Evolutionary conservation across 352 stramenopile species (phyloP), one percentile per base, ranked within the genome.

Genomic region (Globisporangium irregulare): DNA sequence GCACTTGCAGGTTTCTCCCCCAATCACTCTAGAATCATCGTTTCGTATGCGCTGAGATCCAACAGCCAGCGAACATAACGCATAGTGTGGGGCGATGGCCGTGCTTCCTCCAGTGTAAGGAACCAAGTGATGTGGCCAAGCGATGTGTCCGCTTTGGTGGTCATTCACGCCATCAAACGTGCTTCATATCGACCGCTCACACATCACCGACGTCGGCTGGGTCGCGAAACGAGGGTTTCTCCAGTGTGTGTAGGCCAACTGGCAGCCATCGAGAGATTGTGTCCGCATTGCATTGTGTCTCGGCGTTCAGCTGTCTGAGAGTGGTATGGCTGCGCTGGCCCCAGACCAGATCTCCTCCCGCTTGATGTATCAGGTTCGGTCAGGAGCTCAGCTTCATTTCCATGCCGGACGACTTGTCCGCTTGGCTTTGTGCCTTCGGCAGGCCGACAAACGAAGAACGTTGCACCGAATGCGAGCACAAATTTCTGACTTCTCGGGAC

Each of bases 371-470:
- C 53, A 18, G 10, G 9, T 14, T 38, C 8, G 27, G 27, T 36
- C 32, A 36, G 32, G 32, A 36, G 6, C 32, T 36, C 32, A 36
- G 5, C 32, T 10, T 36, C 32, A 36, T 36, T 36, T 36, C 32
- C 6, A 10, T 36, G 32, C 32, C 7, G 32, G 32, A 36, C 32
- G 32, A 36, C 32, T 9, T 51, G n/a, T 27, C 20, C n/a, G 48
- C 48, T 55, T 55, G 32, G 32, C 32, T 36, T 36, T 36, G 27
- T 32, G 3, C 27, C 27, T 32, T 32, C 27, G 48, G n/a, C n/a
- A 22, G 56, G 25, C 8, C 20, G 32, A 36, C 32, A 36, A 36
- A 36, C 32, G 56, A 61, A 61, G 56, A 61, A 32, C 56, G 56
- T 60, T 60, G 55, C 29, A 46, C 55, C 9, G 29, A 46, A 25